Base-by-base conservation (phyloP, 2,329 filamentous ascomycete genomes). In the Curvularia sp. region DNA sequence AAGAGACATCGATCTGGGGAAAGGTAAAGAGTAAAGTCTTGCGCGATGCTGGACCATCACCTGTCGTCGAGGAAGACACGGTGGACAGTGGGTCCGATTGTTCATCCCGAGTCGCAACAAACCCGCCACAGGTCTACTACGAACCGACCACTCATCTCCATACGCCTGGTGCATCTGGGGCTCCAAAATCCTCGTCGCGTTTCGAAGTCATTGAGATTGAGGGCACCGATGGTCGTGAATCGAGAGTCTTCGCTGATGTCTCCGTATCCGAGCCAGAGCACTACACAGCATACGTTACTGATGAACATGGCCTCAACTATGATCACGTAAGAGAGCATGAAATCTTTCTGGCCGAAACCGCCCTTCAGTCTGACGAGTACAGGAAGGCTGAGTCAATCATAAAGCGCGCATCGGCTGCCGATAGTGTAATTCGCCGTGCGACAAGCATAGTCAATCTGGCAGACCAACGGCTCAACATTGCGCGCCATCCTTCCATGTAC, bases 221-320 rank as follows among this genome's bases (percentile, higher is more conserved):
- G 25, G 18, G 5, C 21, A 15, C 9, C 19, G 21, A 38, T 3
- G 18, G 13, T 19, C 45, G 25, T 1, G 36, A 5, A 10, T 15
- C 28, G 10, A 52, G 56, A 36, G 23, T 54, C 27, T 61, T 60
- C 18, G 21, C 30, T 8, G 60, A 60, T 15, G 25, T 41, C 42
- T 23, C 49, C 5, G 18, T 13, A 1, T 4, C 32, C 6, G 15
- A 48, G 30, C 50, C 49, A 39, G 32, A 45, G 12, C 45, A 25
- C 27, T 49, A 49, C 30, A 45, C 25, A 6, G 27, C 38, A 15
- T 30, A 49, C 25, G 30, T 18, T 3, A n/a, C 13, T 2, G 27
- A 34, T 12, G 36, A 57, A 10, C n/a, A 46, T 18, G 36, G 42
- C 34, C n/a, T 36, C 3, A n/a, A 36, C 15, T 18, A 36, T 36